Percentiles rank a stretch among this genome's conserved stretches.
Evolutionary conservation across 2,329 filamentous ascomycete genomes (phyloP).

Genomic region (Penicillium sp.): DNA sequence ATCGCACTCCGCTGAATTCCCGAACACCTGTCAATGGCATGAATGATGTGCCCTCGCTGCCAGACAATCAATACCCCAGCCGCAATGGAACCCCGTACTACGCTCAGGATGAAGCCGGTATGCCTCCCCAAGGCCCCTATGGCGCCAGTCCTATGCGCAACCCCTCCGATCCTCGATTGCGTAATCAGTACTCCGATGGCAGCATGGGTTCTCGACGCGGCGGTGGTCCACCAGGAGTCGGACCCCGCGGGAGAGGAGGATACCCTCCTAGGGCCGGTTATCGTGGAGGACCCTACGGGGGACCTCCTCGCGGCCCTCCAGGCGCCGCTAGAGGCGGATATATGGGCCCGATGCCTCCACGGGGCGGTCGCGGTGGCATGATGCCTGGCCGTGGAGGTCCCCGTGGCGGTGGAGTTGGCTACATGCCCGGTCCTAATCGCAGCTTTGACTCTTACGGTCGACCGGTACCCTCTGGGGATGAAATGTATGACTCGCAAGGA

Average conservation of each 20-base stretch:
- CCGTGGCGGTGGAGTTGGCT: conserved; percentile 51
- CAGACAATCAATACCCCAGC: conserved; percentile 34
- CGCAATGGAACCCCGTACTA: conserved; percentile 38
- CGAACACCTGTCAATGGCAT: conserved; percentile 26
- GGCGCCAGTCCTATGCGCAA: conserved; percentile 38
- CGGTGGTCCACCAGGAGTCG: conserved; percentile 49
- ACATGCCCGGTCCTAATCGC: conserved; percentile 49
- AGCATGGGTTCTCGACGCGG: conserved; percentile 49
- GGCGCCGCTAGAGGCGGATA: conserved; percentile 49
- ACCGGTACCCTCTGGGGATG: conserved; percentile 27
- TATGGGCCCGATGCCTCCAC: conserved; percentile 37
- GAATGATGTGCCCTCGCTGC: conserved; percentile 30
- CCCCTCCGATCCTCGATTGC: conserved; percentile 48
- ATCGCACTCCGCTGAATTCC: conserved; percentile 45
- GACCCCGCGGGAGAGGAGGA: conserved; percentile 61
- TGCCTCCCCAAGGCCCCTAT: conserved; percentile 40
- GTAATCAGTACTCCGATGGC: conserved; percentile 53
- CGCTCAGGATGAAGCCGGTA: conserved; percentile 44
- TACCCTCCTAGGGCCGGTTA: conserved; percentile 53
- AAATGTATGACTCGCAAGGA: conserved; percentile 30
- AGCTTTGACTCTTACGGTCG: conserved; percentile 42
- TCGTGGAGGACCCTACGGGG: conserved; percentile 45
- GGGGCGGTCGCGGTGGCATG: conserved; percentile 44
- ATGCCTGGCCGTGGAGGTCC: conserved; percentile 45
- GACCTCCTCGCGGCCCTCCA: conserved; percentile 35